phyloP scores from a whole-genome alignment of 805 yeast genomes.

The Debaryomyces castellii region DNA sequence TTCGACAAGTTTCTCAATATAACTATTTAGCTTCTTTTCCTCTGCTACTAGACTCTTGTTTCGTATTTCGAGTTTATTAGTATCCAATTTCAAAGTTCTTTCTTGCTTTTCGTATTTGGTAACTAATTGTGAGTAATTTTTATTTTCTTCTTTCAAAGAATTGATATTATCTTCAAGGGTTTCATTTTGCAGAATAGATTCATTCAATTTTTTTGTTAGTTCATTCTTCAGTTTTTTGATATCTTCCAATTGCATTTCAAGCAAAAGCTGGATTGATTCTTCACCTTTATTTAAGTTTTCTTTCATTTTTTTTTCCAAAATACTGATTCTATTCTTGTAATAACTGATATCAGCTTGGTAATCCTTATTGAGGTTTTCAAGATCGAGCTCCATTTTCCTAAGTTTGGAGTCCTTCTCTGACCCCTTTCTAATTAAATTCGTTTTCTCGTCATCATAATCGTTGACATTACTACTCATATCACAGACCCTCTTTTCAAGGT shows the following conservation, averaged over 20 bases:
- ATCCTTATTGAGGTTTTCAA: constrained; percentile 33
- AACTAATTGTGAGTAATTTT: constrained; percentile 24
- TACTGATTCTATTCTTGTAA: constrained; percentile 25
- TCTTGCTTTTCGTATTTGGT: constrained; percentile 30
- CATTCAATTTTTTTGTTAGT: constrained; percentile 13
- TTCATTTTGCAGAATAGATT: constrained; percentile 11
- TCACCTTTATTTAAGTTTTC: constrained; percentile 6
- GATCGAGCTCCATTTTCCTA: constrained; percentile 36
- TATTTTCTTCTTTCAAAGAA: constrained; percentile 20
- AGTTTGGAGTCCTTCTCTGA: constrained; percentile 38
- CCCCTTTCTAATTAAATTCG: constrained; percentile 34
- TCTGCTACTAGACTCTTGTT: constrained; percentile 29
- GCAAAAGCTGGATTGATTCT: constrained; percentile 20
- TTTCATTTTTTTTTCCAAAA: constrained; percentile 2
- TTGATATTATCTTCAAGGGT: constrained; percentile 17
- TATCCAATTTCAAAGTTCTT: constrained; percentile 26
- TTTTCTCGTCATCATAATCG: constrained; percentile 34
- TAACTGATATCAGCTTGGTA: constrained; percentile 34
- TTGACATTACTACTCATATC: constrained; percentile 26
- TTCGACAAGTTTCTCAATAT: constrained; percentile 29
- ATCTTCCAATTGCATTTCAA: constrained; percentile 36
- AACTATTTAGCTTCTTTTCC: constrained; percentile 24
- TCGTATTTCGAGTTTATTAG: constrained; percentile 26
- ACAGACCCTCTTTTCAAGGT: constrained; percentile 31
- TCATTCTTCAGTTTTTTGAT: constrained; percentile 25